These are phyloP conservation scores for Trypanosoma rangeli DNA, from an alignment of 208 protist species.

Conservation along the genomic window DNA sequence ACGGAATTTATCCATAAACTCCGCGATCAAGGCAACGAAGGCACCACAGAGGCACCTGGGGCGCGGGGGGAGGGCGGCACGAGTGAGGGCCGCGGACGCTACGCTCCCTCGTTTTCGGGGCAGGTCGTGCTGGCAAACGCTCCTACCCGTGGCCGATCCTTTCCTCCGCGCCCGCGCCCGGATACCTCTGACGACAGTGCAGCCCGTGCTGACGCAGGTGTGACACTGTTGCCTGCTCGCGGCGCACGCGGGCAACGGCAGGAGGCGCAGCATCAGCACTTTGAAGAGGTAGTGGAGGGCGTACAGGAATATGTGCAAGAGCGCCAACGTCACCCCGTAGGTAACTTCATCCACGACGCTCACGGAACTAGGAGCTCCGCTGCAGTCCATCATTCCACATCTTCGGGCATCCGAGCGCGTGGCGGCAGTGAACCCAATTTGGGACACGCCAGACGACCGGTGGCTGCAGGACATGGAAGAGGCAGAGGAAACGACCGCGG, in stretches of 20 bases:
- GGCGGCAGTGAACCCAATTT: no score
- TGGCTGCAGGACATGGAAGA: no score
- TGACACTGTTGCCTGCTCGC: no score
- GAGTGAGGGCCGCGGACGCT: background rate
- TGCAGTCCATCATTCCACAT: no score
- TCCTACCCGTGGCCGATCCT: constrained; percentile 5
- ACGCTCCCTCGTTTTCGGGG: constrained; percentile 1
- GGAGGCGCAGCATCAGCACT: background rate
- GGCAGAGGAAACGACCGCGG: no score
- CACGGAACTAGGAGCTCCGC: no score
- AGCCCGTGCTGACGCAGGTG: background rate
- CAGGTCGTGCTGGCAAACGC: background rate
- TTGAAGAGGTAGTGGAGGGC: background rate
- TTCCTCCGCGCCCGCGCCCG: background rate
- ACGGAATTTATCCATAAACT: constrained; percentile 13
- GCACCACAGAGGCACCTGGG: background rate
- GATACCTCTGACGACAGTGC: background rate
- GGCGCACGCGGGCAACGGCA: background rate
- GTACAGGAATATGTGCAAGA: no score
- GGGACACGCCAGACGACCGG: no score
- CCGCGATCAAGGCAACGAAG: background rate
- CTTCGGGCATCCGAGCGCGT: no score
- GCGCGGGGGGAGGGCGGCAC: background rate
- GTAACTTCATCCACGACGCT: no score
- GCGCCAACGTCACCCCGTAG: no score